These are phyloP conservation scores for Caryopteris hybrid DNA, from an alignment of 305 asterid genomes.

Conservation along the genomic window DNA sequence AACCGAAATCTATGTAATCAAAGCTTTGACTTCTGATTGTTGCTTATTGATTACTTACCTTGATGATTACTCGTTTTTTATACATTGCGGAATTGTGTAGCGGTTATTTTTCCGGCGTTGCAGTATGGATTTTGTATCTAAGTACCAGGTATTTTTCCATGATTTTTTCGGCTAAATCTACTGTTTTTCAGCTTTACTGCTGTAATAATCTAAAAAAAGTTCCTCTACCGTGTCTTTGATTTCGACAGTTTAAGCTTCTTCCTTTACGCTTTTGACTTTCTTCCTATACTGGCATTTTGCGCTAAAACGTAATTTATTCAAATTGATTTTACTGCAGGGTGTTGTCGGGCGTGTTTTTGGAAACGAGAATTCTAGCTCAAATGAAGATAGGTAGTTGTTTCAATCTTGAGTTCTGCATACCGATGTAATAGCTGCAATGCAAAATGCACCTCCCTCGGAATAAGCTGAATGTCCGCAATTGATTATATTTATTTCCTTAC, in stretches of 20 bases:
- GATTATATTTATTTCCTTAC: not conserved
- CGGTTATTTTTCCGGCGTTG: conserved; percentile 7
- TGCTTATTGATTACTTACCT: conserved; percentile 10
- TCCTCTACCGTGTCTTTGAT: conserved; percentile 1
- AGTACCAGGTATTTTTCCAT: conserved; percentile 29
- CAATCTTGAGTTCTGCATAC: conserved; percentile 2
- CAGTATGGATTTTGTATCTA: conserved; percentile 40
- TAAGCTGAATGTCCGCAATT: not conserved
- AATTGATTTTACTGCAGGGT: conserved; percentile 49
- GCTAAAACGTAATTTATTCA: not conserved
- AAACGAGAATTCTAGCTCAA: conserved; percentile 63
- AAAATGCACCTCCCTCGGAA: not conserved
- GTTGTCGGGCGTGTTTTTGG: conserved; percentile 83
- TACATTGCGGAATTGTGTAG: conserved; percentile 22
- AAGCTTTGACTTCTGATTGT: conserved; percentile 14
- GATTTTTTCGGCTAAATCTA: not conserved
- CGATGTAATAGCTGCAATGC: not conserved
- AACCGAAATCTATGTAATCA: not conserved
- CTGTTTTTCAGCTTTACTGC: conserved; percentile 4
- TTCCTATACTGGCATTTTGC: not conserved
- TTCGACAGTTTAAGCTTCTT: not conserved
- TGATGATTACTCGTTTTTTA: conserved; percentile 6
- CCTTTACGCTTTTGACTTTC: not conserved
- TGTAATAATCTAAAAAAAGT: not conserved
- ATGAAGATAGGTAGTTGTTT: conserved; percentile 66